These are phyloP conservation scores for Eutrema japonicum DNA, from an alignment of 345 rosid species.

Conservation along the genomic window DNA sequence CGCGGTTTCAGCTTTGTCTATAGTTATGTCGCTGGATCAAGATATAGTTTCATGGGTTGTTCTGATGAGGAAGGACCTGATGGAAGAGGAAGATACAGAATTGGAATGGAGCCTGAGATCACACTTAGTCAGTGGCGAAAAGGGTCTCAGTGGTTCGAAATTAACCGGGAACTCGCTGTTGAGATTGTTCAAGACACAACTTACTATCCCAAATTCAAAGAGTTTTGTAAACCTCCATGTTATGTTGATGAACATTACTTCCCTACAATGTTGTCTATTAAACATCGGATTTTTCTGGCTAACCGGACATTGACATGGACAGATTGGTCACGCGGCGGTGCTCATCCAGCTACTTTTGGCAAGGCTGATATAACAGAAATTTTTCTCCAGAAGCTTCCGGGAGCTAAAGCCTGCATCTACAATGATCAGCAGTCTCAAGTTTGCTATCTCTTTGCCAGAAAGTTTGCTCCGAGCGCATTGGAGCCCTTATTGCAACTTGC, in stretches of 20 bases:
- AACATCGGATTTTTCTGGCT: conserved; percentile 62
- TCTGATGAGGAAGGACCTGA: conserved; percentile 75
- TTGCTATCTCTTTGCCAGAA: conserved; percentile 81
- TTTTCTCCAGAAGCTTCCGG: conserved; percentile 60
- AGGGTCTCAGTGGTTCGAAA: conserved; percentile 96
- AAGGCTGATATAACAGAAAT: conserved; percentile 57
- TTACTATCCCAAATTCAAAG: conserved; percentile 79
- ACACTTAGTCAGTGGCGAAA: conserved; percentile 82
- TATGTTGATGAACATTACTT: conserved; percentile 94
- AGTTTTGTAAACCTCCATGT: conserved; percentile 72
- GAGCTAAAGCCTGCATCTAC: conserved; percentile 55
- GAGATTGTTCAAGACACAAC: conserved; percentile 60
- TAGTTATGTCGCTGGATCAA: conserved; percentile 62
- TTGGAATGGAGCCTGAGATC: conserved; percentile 69
- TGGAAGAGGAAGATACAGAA: conserved; percentile 80
- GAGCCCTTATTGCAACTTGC: conserved; percentile 63
- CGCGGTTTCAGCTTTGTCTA: conserved; percentile 70
- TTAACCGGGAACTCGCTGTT: conserved; percentile 66
- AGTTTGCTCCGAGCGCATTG: conserved; percentile 79
- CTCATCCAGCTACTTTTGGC: conserved; percentile 87
- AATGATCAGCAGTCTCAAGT: conserved; percentile 53
- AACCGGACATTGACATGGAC: conserved; percentile 81
- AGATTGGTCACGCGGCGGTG: conserved; percentile 94
- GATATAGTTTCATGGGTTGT: conserved; percentile 76
- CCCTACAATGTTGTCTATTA: conserved; percentile 80